These are phyloP conservation scores for Daldinia eschscholtzii DNA, from an alignment of 2,329 filamentous ascomycete genomes.

Conservation along the genomic window DNA sequence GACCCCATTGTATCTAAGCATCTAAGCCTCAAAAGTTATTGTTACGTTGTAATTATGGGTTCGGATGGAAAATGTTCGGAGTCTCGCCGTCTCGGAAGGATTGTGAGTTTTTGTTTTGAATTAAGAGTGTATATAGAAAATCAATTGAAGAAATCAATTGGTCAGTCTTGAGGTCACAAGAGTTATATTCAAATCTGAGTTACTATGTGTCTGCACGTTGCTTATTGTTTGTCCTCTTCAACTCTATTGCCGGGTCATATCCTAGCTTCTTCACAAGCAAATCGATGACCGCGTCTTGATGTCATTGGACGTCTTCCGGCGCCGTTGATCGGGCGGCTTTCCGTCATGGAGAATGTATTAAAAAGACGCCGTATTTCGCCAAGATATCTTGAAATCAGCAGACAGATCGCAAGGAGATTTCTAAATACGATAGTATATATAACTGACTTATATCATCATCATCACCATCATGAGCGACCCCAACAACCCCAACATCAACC, in stretches of 20 bases:
- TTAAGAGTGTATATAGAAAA: constrained; percentile 12
- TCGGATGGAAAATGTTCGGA: constrained; percentile 31
- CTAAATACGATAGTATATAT: background rate
- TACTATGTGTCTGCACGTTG: constrained; percentile 18
- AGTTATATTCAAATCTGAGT: constrained; percentile 8
- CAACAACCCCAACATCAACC: constrained; percentile 46
- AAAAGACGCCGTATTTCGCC: background rate
- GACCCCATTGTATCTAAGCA: background rate
- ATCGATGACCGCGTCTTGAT: constrained; percentile 33
- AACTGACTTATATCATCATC: background rate
- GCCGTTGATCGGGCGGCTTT: constrained; percentile 19
- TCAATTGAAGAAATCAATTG: constrained; percentile 20
- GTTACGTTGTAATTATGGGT: constrained; percentile 4
- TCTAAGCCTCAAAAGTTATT: background rate
- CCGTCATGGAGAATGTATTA: background rate
- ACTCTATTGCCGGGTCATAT: constrained; percentile 32
- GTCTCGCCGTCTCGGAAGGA: constrained; percentile 33
- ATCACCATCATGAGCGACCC: constrained; percentile 46
- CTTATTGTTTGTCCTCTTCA: constrained; percentile 30
- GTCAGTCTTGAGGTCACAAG: constrained; percentile 11
- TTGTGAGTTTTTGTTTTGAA: background rate
- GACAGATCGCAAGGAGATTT: background rate
- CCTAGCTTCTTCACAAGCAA: constrained; percentile 10
- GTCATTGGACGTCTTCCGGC: constrained; percentile 33
- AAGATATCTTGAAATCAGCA: constrained; percentile 13